Conservation (phyloP, 116 monocot genomes). For the Dioscorea cayenensis region DNA sequence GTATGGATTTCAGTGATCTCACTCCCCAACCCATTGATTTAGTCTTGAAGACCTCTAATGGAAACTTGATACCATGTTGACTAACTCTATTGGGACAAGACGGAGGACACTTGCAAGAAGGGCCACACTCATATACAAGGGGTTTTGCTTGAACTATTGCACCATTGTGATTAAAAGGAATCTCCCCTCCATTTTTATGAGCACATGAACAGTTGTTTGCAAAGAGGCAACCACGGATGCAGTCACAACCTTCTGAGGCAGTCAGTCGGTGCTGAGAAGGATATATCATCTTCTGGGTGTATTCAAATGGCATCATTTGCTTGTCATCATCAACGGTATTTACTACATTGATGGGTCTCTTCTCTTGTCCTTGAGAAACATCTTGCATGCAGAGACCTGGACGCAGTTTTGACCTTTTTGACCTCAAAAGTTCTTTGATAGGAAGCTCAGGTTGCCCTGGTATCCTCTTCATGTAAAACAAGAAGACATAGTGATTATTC, state of each 20-base stretch:
- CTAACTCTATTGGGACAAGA: constrained; percentile 38
- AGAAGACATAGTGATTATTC: constrained; percentile 12
- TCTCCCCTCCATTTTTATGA: constrained; percentile 35
- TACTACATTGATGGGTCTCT: constrained; percentile 21
- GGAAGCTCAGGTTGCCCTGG: constrained; percentile 31
- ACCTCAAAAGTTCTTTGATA: constrained; percentile 16
- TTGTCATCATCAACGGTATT: constrained; percentile 27
- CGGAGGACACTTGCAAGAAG: constrained; percentile 43
- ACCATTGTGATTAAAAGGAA: constrained; percentile 33
- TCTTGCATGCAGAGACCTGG: constrained; percentile 10
- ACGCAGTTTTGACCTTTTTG: constrained; percentile 10
- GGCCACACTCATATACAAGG: constrained; percentile 38
- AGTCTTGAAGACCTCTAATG: constrained; percentile 39
- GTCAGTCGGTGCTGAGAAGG: constrained; percentile 2
- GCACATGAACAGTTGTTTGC: constrained; percentile 30
- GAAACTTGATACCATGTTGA: constrained; percentile 28
- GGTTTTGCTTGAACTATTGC: constrained; percentile 38
- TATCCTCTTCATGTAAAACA: constrained; percentile 44
- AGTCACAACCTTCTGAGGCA: constrained; percentile 23
- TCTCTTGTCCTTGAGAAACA: constrained; percentile 31
- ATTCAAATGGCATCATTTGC: constrained; percentile 12
- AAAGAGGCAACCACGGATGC: constrained; percentile 21
- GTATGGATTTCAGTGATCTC: constrained; percentile 25
- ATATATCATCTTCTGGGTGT: constrained; percentile 18
- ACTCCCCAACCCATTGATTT: constrained; percentile 36